A percentile compares a stretch with the other conserved stretches of the same genome.
Evolutionary conservation across 306 rosid genomes (phyloP).

Genomic region (Cucurbita argyrosperma): DNA sequence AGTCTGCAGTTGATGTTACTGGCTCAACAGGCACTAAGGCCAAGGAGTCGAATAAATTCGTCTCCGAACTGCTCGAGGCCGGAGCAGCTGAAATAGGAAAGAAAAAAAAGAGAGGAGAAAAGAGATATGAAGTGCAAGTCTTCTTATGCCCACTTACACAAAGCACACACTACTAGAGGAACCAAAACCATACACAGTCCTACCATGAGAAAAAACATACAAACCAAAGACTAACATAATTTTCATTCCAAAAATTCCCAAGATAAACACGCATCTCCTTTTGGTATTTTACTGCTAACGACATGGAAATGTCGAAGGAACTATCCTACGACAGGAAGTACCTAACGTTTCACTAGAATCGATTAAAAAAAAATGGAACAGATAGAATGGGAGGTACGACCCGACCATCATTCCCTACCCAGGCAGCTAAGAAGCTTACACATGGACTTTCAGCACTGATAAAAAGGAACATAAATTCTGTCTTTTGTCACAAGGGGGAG

Average conservation of each 20-base stretch:
- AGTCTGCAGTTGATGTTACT: slow-evolving; percentile 14
- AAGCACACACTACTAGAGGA: too few species aligned
- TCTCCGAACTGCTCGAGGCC: slow-evolving; percentile 41
- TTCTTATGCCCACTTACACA: too few species aligned
- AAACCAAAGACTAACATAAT: neutral
- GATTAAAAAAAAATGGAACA: neutral
- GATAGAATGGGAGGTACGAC: neutral
- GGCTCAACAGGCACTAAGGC: slow-evolving; percentile 55
- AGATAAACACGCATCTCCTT: neutral
- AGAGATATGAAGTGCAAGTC: neutral
- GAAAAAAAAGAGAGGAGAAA: neutral
- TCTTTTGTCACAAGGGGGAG: neutral
- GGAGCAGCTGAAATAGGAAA: slow-evolving; percentile 41
- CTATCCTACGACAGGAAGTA: neutral
- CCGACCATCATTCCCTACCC: neutral
- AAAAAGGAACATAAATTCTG: neutral
- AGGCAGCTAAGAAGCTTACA: neutral
- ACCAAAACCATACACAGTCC: too few species aligned
- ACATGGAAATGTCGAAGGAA: neutral
- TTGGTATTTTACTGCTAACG: neutral
- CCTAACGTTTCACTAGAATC: neutral
- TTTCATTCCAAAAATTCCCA: neutral
- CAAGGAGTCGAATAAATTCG: slow-evolving; percentile 69
- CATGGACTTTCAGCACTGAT: neutral
- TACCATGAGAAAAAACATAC: neutral